Conservation (phyloP, 208 protist genomes). For the Acanthamoeba castellanii region DNA sequence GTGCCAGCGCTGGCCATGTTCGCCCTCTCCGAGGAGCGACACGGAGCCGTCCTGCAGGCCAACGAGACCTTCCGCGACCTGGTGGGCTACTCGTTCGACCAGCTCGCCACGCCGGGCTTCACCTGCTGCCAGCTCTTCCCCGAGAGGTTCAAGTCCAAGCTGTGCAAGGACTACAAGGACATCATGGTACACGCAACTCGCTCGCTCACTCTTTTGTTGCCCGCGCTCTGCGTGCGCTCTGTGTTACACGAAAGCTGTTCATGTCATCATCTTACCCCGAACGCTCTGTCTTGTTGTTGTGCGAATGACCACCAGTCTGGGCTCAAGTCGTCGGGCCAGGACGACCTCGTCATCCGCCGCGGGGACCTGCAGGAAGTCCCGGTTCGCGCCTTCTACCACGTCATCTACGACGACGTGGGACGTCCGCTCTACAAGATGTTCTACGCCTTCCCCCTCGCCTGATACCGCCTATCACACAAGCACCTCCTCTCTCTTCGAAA, state of each 20-base stretch:
- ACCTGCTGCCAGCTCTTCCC: neutral
- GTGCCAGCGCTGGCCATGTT: neutral
- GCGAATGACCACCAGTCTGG: neutral
- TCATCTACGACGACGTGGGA: neutral
- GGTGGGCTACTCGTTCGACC: neutral
- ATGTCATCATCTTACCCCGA: too few relatives aligned
- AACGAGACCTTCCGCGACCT: neutral
- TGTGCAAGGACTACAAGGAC: neutral
- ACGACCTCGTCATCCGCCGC: neutral
- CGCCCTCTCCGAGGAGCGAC: neutral
- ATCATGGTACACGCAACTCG: neutral
- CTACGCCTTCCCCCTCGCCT: neutral
- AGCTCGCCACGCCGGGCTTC: neutral
- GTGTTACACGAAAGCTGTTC: too few relatives aligned
- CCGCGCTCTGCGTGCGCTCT: too few relatives aligned
- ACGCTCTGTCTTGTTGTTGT: too few relatives aligned
- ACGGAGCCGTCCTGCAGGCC: neutral
- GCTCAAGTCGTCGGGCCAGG: neutral
- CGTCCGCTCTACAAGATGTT: neutral
- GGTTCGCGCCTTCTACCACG: neutral
- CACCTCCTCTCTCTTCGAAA: too few relatives aligned
- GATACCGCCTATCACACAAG: neutral
- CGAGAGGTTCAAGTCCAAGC: neutral
- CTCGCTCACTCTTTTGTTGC: too few relatives aligned
- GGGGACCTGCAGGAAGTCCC: neutral